Percentiles rank a stretch among this genome's conserved stretches.
Conservation (phyloP, 768 basidiomycete species). For the Leucogyrophana mollusca region DNA sequence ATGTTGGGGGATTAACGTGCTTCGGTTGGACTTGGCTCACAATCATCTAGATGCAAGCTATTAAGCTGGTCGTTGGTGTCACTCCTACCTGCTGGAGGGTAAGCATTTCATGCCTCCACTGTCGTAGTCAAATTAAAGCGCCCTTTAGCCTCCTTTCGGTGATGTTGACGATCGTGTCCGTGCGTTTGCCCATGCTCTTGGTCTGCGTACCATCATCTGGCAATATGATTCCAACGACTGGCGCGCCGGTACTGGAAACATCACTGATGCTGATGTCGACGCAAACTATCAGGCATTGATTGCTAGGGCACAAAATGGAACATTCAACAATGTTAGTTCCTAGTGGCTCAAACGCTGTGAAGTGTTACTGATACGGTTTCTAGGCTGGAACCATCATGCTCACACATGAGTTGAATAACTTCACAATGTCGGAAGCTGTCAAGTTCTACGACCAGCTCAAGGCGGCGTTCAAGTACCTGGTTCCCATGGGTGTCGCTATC, state of each 20-base stretch:
- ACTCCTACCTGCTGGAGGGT: conserved; percentile 65
- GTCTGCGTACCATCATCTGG: conserved; percentile 75
- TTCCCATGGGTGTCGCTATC: conserved; percentile 50
- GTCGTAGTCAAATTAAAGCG: background rate
- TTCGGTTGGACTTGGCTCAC: background rate
- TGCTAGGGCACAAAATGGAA: conserved; percentile 40
- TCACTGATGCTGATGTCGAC: conserved; percentile 46
- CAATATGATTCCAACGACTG: conserved; percentile 70
- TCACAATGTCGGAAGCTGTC: conserved; percentile 60
- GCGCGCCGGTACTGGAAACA: conserved; percentile 51
- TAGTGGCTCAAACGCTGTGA: too few species aligned
- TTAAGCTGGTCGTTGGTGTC: conserved; percentile 53
- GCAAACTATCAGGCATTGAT: conserved; percentile 56
- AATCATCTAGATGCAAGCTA: conserved; percentile 40
- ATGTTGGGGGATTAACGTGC: conserved; percentile 5
- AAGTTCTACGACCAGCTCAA: conserved; percentile 47
- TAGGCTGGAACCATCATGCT: conserved; percentile 53
- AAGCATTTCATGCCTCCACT: conserved; percentile 10
- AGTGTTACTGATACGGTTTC: too few species aligned
- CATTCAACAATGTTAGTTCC: conserved; percentile 35
- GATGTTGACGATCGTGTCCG: conserved; percentile 78
- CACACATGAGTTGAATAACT: conserved; percentile 60
- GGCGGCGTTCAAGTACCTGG: conserved; percentile 44
- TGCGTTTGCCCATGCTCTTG: conserved; percentile 63
- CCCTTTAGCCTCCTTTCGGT: conserved; percentile 55